A percentile compares a stretch with the other conserved stretches of the same genome.
Evolutionary conservation across 1,284 basidiomycete genomes (phyloP).

Genomic region (Cryptococcus deneoformans): DNA sequence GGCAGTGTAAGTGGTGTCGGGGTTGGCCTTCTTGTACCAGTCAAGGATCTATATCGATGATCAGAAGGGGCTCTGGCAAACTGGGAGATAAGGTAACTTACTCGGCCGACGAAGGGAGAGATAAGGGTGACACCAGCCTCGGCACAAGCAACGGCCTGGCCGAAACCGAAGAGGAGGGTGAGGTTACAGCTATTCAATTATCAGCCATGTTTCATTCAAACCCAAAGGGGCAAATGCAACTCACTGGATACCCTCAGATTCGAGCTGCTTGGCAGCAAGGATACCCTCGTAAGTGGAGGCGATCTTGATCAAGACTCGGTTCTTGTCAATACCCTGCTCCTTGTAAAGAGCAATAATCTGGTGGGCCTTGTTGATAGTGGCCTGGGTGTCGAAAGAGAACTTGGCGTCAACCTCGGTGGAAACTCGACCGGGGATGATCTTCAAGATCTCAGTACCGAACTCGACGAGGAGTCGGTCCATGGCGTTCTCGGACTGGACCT

Average conservation of each 20-base stretch:
- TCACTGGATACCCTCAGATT: conserved; percentile 81
- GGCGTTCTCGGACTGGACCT: conserved; percentile 70
- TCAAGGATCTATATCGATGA: conserved; percentile 70
- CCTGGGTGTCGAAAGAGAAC: conserved; percentile 86
- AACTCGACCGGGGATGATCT: conserved; percentile 96
- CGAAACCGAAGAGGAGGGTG: conserved; percentile 97
- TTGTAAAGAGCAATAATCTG: conserved; percentile 94
- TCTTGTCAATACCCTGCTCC: conserved; percentile 82
- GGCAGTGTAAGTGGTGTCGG: conserved; percentile 76
- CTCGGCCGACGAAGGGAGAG: conserved; percentile 97
- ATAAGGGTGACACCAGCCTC: conserved; percentile 98
- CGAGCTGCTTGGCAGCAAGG: conserved; percentile 95
- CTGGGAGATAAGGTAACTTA: conserved; percentile 51
- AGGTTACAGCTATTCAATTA: conserved; percentile 70
- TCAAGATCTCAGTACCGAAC: conserved; percentile 94
- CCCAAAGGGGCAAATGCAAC: conserved; percentile 18
- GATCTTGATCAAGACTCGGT: conserved; percentile 97
- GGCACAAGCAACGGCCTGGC: conserved; percentile 96
- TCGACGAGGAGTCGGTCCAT: conserved; percentile 91
- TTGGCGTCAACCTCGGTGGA: conserved; percentile 99
- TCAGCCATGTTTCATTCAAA: conserved; percentile 10
- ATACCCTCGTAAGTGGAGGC: conserved; percentile 99
- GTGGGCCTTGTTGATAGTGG: conserved; percentile 63
- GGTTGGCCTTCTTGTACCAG: conserved; percentile 86
- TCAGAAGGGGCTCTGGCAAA: background rate